Base-by-base conservation (phyloP, 129 eudicot genomes). In the Lactuca sativa region DNA sequence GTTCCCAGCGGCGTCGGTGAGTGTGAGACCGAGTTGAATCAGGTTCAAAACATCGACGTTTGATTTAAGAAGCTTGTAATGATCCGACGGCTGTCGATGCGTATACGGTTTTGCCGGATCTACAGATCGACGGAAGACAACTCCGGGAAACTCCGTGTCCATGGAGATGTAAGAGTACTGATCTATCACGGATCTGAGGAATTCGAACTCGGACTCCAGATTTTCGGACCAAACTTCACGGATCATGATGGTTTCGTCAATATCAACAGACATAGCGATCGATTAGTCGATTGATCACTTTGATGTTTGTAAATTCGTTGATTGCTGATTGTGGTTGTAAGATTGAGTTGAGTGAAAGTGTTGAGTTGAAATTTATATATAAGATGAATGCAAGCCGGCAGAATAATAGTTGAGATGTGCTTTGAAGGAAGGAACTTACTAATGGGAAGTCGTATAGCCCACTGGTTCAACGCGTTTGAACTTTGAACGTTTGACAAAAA, bases 121-220 rank as follows among this genome's bases (percentile, higher is more conserved):
- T 6, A n/a, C 31, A 2, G 56, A 30, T 0, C 63, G 78, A 41
- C 82, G 76, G 86, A 43, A 78, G 30, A 90, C 68, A 3, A 86
- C 90, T 36, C 96, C 96, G 66, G 96, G 96, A 40, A 90, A 90
- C 62, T 90, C 96, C 1, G 96, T 90, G 56, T 90, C 96, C 96
- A 90, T 86, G 33, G 96, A 84, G 54, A 90, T 64, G 57, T 62
- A 84, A 0, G 95, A 82, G 77, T 71, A 90, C 2, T 67, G 64
- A 61, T 90, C 96, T 34, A 90, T 73, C 3, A 84, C 64, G 13
- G 63, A 49, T 4, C 85, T 62, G 60, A 90, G 77, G 31, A 82
- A 32, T 3, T 80, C 80, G 75, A 90, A 79, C 25, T 90, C 95
- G 30, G 82, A 77, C 4, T 71, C 93, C 5, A 90, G 84, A 55